phyloP scores from a whole-genome alignment of 1,284 basidiomycete species.

The Vanrija sp. region DNA sequence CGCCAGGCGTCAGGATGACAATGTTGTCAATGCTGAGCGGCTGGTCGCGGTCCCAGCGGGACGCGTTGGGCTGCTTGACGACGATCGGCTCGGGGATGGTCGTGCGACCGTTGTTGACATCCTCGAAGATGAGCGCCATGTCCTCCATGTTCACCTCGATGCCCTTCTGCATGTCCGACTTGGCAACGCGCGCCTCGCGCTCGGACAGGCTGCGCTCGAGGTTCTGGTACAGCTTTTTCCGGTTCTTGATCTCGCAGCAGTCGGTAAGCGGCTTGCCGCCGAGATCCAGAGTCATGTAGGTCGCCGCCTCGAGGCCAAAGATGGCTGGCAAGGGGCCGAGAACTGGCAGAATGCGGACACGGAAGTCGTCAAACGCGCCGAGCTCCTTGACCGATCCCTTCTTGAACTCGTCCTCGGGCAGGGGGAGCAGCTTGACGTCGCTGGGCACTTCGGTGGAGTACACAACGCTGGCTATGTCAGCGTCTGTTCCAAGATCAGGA shows the following conservation, averaged over 20 bases:
- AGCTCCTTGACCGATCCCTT: conserved; percentile 89
- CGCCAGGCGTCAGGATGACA: conserved; percentile 70
- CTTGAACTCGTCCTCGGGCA: conserved; percentile 86
- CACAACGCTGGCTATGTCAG: conserved; percentile 58
- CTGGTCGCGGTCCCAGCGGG: conserved; percentile 70
- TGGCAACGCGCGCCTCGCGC: conserved; percentile 54
- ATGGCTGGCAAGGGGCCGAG: conserved; percentile 68
- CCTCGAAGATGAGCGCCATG: conserved; percentile 77
- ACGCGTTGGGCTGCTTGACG: conserved; percentile 52
- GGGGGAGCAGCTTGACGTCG: conserved; percentile 80
- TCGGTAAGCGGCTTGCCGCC: conserved; percentile 76
- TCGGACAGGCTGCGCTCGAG: conserved; percentile 69
- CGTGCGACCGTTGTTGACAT: conserved; percentile 74
- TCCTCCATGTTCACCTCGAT: conserved; percentile 68
- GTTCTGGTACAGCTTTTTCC: conserved; percentile 78
- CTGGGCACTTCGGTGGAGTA: conserved; percentile 90
- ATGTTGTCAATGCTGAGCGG: conserved; percentile 70
- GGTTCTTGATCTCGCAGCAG: conserved; percentile 74
- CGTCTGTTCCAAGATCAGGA: neutral
- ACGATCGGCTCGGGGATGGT: conserved; percentile 70
- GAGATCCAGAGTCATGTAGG: conserved; percentile 78
- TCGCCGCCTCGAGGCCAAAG: conserved; percentile 82
- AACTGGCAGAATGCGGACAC: conserved; percentile 56
- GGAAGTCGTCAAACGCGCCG: conserved; percentile 87
- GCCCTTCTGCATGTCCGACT: conserved; percentile 47